A percentile compares a stretch with the other conserved stretches of the same genome.
Evolutionary conservation across 768 basidiomycete species (phyloP).

Genomic region (Dioszegia aurantiaca): DNA sequence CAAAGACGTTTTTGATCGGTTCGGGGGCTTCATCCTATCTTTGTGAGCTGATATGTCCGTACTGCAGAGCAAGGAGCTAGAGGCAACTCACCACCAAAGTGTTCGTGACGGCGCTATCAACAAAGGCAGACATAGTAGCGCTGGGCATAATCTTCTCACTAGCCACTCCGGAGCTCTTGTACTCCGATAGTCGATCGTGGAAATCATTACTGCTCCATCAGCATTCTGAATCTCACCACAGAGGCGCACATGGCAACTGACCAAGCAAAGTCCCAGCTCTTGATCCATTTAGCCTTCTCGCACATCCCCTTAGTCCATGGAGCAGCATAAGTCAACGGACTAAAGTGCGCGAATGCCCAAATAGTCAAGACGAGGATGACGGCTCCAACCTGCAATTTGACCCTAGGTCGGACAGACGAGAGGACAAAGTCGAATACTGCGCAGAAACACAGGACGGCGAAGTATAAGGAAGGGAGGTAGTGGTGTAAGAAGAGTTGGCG

Average conservation of each 20-base stretch:
- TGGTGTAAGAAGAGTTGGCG: constrained; percentile 98
- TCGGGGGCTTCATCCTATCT: constrained; percentile 46
- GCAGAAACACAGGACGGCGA: constrained; percentile 63
- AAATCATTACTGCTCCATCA: constrained; percentile 41
- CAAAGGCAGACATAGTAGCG: background rate
- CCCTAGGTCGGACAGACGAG: constrained; percentile 68
- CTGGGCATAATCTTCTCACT: constrained; percentile 22
- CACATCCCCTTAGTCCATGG: constrained; percentile 84
- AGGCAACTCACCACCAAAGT: constrained; percentile 25
- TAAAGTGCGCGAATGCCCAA: constrained; percentile 75
- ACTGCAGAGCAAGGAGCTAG: background rate
- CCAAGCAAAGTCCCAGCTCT: constrained; percentile 95
- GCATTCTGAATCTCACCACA: background rate
- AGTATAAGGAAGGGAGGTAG: constrained; percentile 85
- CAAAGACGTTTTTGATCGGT: constrained; percentile 47
- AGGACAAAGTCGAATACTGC: constrained; percentile 81
- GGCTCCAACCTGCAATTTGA: constrained; percentile 76
- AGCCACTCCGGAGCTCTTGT: constrained; percentile 15
- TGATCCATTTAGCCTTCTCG: constrained; percentile 73
- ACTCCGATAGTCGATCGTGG: constrained; percentile 44
- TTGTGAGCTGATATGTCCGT: background rate
- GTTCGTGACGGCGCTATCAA: constrained; percentile 29
- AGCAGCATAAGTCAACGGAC: constrained; percentile 76
- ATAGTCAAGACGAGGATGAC: constrained; percentile 63
- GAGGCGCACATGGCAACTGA: constrained; percentile 21